These are phyloP conservation scores for Exophiala oligosperma DNA, from an alignment of 2,329 filamentous ascomycete genomes.

Conservation along the genomic window DNA sequence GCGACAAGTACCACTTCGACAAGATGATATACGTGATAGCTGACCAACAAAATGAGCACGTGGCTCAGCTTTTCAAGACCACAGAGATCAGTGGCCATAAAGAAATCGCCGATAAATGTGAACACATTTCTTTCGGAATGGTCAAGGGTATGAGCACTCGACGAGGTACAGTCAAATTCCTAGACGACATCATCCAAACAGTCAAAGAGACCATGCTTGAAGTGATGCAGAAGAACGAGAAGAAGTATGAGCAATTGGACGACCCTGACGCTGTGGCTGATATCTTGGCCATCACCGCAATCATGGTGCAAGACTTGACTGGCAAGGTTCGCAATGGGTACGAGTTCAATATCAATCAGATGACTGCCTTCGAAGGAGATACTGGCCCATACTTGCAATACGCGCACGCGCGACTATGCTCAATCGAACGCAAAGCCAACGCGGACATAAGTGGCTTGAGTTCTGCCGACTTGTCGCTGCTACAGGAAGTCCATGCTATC, in stretches of 20 bases:
- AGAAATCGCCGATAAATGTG: constrained; percentile 59
- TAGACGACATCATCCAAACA: constrained; percentile 71
- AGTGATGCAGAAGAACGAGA: constrained; percentile 86
- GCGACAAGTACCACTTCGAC: constrained; percentile 62
- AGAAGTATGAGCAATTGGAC: constrained; percentile 87
- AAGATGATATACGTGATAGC: constrained; percentile 70
- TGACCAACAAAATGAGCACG: constrained; percentile 63
- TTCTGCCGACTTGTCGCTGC: constrained; percentile 58
- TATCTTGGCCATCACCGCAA: constrained; percentile 84
- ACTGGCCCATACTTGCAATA: constrained; percentile 67
- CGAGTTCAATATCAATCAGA: constrained; percentile 64
- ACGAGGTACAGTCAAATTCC: constrained; percentile 72
- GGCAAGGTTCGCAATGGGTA: constrained; percentile 76
- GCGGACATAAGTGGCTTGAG: constrained; percentile 48
- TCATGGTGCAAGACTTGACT: constrained; percentile 98
- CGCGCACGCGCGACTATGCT: constrained; percentile 61
- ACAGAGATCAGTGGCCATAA: constrained; percentile 62
- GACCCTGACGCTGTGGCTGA: constrained; percentile 81
- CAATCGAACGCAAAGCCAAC: constrained; percentile 59
- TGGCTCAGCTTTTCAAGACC: constrained; percentile 66
- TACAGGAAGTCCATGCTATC: constrained; percentile 62
- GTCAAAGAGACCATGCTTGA: constrained; percentile 97
- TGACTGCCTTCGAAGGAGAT: constrained; percentile 67
- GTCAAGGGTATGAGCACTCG: constrained; percentile 65
- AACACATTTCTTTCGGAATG: constrained; percentile 68